phyloP scores from a whole-genome alignment of 108 stramenopile species.

The Bacterosira constricta region DNA sequence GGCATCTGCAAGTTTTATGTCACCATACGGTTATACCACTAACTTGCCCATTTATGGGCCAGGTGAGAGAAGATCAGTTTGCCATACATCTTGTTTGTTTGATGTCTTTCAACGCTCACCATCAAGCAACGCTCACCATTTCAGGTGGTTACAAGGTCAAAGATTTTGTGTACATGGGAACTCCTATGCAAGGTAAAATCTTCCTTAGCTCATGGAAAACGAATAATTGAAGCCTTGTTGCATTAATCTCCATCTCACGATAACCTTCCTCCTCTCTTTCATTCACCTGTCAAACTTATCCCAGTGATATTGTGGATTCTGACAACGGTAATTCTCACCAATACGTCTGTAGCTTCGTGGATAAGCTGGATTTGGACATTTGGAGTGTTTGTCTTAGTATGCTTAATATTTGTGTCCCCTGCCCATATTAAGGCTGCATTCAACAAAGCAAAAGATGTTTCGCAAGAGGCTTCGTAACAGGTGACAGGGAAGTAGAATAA shows the following conservation, averaged over 20 bases:
- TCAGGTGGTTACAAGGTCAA: slow-evolving; percentile 65
- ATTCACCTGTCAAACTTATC: too few species aligned
- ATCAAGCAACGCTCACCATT: background rate
- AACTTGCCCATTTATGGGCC: slow-evolving; percentile 87
- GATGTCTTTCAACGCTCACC: background rate
- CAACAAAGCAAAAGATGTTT: background rate
- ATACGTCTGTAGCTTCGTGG: slow-evolving; percentile 44
- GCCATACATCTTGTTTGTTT: background rate
- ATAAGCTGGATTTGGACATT: slow-evolving; percentile 54
- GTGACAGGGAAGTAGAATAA: too few species aligned
- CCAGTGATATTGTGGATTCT: slow-evolving; percentile 71
- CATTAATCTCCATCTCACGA: background rate
- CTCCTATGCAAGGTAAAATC: slow-evolving; percentile 76
- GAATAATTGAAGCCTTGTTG: background rate
- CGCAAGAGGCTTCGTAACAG: too few species aligned
- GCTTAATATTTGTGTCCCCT: slow-evolving; percentile 15
- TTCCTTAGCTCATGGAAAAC: background rate
- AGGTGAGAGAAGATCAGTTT: slow-evolving; percentile 22
- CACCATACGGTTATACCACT: slow-evolving; percentile 82
- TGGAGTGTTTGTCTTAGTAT: slow-evolving; percentile 30
- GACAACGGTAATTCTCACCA: slow-evolving; percentile 51
- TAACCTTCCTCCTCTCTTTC: background rate
- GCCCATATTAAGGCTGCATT: background rate
- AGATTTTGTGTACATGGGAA: slow-evolving; percentile 75
- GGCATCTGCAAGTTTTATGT: slow-evolving; percentile 82